These are phyloP conservation scores for Calonectria naviculata DNA, from an alignment of 2,329 filamentous ascomycete genomes.

Conservation along the genomic window DNA sequence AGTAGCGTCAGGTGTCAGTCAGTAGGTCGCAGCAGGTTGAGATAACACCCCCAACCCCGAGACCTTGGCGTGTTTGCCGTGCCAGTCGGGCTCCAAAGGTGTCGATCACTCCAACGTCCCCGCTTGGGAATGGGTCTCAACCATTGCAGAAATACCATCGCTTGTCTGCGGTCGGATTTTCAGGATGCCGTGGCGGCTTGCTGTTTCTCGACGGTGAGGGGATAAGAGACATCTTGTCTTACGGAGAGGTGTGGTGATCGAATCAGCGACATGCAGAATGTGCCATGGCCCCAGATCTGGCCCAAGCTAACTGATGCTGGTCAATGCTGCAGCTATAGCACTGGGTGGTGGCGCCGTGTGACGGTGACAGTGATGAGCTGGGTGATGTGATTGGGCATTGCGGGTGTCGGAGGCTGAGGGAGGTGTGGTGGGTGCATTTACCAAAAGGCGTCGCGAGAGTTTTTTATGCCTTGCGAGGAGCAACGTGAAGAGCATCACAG, in stretches of 20 bases:
- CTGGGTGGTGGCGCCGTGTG: constrained; percentile 25
- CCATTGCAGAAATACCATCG: not conserved
- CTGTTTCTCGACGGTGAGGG: constrained; percentile 14
- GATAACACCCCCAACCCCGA: not conserved
- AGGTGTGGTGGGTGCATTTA: not conserved
- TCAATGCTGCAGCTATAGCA: constrained; percentile 29
- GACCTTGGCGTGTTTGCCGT: not conserved
- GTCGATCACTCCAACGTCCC: not conserved
- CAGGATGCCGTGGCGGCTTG: constrained; percentile 7
- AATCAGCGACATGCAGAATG: constrained; percentile 24
- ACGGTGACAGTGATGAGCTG: constrained; percentile 26
- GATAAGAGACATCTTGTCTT: constrained; percentile 27
- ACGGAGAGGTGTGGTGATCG: constrained; percentile 8
- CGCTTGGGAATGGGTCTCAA: not conserved
- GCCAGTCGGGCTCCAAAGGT: not conserved
- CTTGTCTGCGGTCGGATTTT: not conserved
- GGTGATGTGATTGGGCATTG: constrained; percentile 17
- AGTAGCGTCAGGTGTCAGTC: not conserved
- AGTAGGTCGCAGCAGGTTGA: not conserved
- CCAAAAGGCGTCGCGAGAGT: not conserved
- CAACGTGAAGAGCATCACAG: not conserved
- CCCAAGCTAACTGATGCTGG: constrained; percentile 32
- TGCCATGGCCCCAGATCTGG: constrained; percentile 19
- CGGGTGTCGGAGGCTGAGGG: not conserved
- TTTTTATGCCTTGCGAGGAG: not conserved